These are phyloP conservation scores for Globisporangium emineosum DNA, from an alignment of 352 stramenopile genomes.

Conservation along the genomic window DNA sequence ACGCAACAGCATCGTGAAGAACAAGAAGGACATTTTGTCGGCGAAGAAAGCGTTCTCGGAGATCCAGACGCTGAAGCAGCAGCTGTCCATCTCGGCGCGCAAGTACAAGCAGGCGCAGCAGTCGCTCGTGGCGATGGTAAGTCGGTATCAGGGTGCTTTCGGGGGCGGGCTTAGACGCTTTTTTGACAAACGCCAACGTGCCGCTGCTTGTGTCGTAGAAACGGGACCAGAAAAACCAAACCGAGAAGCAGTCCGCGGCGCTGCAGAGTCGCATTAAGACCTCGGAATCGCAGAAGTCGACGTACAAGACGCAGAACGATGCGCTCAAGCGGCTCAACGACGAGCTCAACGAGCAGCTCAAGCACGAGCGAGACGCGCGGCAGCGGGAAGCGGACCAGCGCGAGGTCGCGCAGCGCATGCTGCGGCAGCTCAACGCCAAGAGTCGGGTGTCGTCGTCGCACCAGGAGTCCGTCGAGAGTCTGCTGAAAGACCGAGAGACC, in stretches of 20 bases:
- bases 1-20: constrained; percentile 78
- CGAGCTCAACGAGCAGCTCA: constrained; percentile 65
- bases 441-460: constrained; percentile 63
- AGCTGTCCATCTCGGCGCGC: constrained; percentile 85
- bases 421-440: constrained; percentile 69
- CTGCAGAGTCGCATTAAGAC: constrained; percentile 80
- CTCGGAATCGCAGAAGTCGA: constrained; percentile 68
- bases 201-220: constrained; percentile 58
- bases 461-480: constrained; percentile 59
- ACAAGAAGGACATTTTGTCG: constrained; percentile 84
- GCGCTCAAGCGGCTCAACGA: constrained; percentile 65
- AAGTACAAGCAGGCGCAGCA: constrained; percentile 89
- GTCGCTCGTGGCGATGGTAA: constrained; percentile 87
- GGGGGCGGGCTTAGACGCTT: constrained; percentile 5
- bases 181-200: constrained; percentile 20
- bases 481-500: constrained; percentile 72
- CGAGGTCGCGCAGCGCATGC: constrained; percentile 56
- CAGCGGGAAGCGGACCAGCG: constrained; percentile 64
- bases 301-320: constrained; percentile 58
- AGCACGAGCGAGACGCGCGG: constrained; percentile 65
- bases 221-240: constrained; percentile 90
- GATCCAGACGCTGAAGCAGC: constrained; percentile 92
- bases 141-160: constrained; percentile 30
- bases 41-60: constrained; percentile 93
- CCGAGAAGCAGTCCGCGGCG: constrained; percentile 82